Conservation (phyloP, 106 monocot species). For the Xerophyta viscosa region DNA sequence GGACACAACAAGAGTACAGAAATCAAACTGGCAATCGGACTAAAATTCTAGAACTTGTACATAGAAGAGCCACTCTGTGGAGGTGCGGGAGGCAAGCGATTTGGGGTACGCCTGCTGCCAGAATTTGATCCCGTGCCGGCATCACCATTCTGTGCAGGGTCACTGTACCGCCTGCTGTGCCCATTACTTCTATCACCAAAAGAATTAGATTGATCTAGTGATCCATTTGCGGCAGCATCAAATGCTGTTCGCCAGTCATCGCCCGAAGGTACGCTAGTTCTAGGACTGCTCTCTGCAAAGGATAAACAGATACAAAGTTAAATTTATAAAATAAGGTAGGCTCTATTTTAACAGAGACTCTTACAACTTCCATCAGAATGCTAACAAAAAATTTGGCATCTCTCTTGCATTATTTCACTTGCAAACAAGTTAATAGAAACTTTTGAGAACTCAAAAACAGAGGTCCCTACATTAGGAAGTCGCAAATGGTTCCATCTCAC, state of each 20-base stretch:
- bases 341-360: no score
- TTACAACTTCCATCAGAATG: no score
- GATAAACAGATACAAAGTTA: no score
- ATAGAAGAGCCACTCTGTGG: conserved; percentile 28
- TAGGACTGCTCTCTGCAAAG: conserved; percentile 60
- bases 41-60: conserved; percentile 30
- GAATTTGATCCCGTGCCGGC: conserved; percentile 45
- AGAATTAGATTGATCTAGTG: conserved; percentile 12
- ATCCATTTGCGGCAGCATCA: conserved; percentile 68
- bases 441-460: no score
- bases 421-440: no score
- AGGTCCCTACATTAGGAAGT: no score
- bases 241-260: conserved; percentile 93
- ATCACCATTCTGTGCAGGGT: conserved; percentile 58
- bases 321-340: no score
- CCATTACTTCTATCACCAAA: conserved; percentile 35
- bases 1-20: conserved; percentile 18
- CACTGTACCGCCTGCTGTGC: conserved; percentile 43
- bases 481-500: no score
- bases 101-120: conserved; percentile 78
- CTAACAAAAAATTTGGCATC: no score
- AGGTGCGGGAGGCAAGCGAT: conserved; percentile 73
- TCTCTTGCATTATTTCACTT: no score
- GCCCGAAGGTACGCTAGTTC: conserved; percentile 19
- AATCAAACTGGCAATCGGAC: conserved; percentile 2